Evolutionary conservation across 2,329 filamentous ascomycete species (phyloP), one percentile per base, ranked within the genome.

Genomic region (Aurifilum marmelostoma): DNA sequence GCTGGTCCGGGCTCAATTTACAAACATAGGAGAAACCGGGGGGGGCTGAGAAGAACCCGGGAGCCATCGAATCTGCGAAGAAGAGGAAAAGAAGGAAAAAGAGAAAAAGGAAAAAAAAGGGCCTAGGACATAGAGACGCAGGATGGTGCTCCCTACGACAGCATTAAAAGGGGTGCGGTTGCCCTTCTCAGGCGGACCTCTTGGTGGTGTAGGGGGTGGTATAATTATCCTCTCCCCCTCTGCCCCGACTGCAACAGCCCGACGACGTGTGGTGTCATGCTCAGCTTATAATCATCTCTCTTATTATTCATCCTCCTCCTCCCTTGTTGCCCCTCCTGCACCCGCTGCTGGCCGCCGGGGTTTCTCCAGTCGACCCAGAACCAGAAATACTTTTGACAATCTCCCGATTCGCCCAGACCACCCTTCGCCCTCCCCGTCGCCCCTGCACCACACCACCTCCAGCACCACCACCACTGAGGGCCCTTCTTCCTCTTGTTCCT

Each of bases 401-500:
- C 62, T 39, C 60, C 64, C 41, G 41, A 66, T 71, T 65, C 43
- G 16, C 50, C 56, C 69, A 69, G 69, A 69, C 67, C 69, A 60
- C 65, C 65, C 65, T 32, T 60, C 43, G 29, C 62, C 43, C 43
- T 37, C 29, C 59, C 54, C 64, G 56, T 67, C 67, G 67, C 63
- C 69, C 65, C 67, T 61, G 67, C 50, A 41, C 65, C 37, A 16
- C 41, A 39, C 52, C 60, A 56, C 66, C 66, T 4, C 34, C 34
- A 34, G 4, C 34, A 34, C 34, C 34, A 34, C 34, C 34, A 34
- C 34, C 34, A 34, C 34, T 62, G 58, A 47, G 50, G 64, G 62
- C 29, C 62, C 62, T 70, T 50, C 56, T 61, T 60, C 65, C 27
- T 41, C 47, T 64, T 63, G 11, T 47, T n/a, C n/a, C n/a, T n/a